Evolutionary conservation across 805 yeast species (phyloP), one percentile per base, ranked within the genome.

Genomic region (Barnettozyma populi): DNA sequence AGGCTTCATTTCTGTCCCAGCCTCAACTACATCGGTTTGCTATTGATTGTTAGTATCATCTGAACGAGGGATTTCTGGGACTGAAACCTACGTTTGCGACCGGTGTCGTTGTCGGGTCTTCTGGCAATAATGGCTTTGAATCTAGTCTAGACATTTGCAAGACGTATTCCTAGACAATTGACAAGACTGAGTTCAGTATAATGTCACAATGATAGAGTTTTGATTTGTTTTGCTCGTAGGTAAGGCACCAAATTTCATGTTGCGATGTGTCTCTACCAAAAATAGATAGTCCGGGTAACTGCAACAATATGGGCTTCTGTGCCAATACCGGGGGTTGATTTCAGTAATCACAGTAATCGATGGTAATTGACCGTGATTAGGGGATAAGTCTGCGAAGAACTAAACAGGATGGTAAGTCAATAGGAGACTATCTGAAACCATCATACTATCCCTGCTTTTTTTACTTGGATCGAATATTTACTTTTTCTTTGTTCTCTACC

Each of bases 1-100:
- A 11, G 21, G 18, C 0, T 37, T 34, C 3, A 20, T 34, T 5
- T 46, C 54, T 10, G 51, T 41, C 1, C 52, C 52, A 21, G 48
- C 52, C 29, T 52, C 46, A 16, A 58, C 35, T 2, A 58, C 48
- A 41, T 55, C 62, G 4, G 43, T 38, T 51, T 60, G 62, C 60
- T 57, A 31, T 41, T 14, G 4, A 14, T 27, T n/a, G 51, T 54
- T 52, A 54, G 56, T 54, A 43, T n/a, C 10, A 9, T 8, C 19
- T 13, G 14, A 23, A 23, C 25, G 8, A 23, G 8, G 8, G 8
- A 23, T 6, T 6, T 23, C 8, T n/a, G n/a, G 19, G 7, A 36
- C n/a, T 4, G 20, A 24, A 24, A 52, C 60, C 36, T 46, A 56
- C 60, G 8, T 40, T 44, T n/a, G 56, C 57, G 13, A 48, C 55